Conservation (phyloP, 768 basidiomycete species). For the Pleurotus sapidus region DNA sequence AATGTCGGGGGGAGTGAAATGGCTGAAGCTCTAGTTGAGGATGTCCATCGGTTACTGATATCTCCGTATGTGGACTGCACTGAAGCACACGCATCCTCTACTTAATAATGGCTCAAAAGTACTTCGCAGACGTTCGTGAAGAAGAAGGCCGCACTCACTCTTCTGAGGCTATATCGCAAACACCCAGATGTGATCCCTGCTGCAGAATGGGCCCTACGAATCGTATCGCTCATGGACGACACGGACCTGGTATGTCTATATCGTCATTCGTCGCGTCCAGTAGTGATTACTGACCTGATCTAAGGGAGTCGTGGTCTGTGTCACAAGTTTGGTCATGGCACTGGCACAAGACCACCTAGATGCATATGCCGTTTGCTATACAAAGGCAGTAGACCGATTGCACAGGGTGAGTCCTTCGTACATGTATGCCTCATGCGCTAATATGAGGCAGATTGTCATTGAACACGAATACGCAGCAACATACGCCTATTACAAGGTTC, state of each 20-base stretch:
- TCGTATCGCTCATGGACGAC: conserved; percentile 96
- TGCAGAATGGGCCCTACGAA: conserved; percentile 92
- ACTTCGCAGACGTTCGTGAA: conserved; percentile 95
- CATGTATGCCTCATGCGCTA: neutral
- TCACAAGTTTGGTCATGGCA: conserved; percentile 90
- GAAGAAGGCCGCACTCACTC: conserved; percentile 96
- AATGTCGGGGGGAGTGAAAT: conserved; percentile 98
- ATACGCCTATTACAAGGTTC: conserved; percentile 97
- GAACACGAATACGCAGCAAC: conserved; percentile 86
- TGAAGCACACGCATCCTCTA: neutral
- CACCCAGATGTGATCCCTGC: conserved; percentile 93
- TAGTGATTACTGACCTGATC: conserved; percentile 6
- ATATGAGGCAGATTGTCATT: conserved; percentile 67
- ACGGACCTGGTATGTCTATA: conserved; percentile 60
- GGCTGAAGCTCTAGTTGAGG: conserved; percentile 92
- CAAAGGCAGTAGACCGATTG: conserved; percentile 89
- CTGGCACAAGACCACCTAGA: conserved; percentile 93
- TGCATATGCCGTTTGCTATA: conserved; percentile 89
- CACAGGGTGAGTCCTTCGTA: conserved; percentile 55
- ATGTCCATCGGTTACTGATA: conserved; percentile 92
- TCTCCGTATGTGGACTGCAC: conserved; percentile 65
- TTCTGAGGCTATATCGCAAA: conserved; percentile 92
- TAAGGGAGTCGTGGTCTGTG: conserved; percentile 92
- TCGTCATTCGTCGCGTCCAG: conserved; percentile 10
- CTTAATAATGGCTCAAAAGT: conserved; percentile 37